Evolutionary conservation across 805 yeast species (phyloP), one percentile per base, ranked within the genome.

Genomic region (Metschnikowia hibisci): DNA sequence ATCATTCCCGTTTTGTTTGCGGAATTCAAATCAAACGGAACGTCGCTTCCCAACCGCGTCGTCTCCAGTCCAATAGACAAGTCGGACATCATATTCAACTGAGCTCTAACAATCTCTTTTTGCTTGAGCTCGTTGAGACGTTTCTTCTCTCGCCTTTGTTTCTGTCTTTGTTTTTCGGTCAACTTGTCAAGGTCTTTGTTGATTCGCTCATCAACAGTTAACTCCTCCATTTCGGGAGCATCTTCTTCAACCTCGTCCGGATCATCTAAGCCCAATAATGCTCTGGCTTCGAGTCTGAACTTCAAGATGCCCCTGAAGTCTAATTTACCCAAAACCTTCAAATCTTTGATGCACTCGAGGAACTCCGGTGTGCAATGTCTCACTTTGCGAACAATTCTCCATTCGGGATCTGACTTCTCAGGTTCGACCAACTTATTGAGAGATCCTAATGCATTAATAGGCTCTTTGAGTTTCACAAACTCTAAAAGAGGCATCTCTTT

Each of bases 81-180:
- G 58, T 95, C 96, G 5, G 96, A 87, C 45, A 86, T 71, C 96
- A 93, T 90, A 63, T 87, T 87, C 91, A 93, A 83, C 68, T 93
- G 97, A 86, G 88, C 83, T 69, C 98, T 80, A 38, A 77, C 73
- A 37, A 91, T 78, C 60, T 91, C 97, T 63, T 85, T 87, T 62
- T 88, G 96, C 58, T 87, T 88, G 49, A 64, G 52, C 65, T 90
- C 96, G 61, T 93, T 89, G 42, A 78, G 77, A 54, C 74, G 81
- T 63, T 96, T 82, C 64, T 82, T 87, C 53, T 84, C 95, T 58
- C 97, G 81, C 63, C 83, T 90, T 37, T 66, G 67, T 53, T 80
- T 79, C 51, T 81, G 74, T 53, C 80, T 76, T 51, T 85, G 88
- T 53, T 78, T 85, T 23, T 80, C 88, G 43, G 81, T 76, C 53